Evolutionary conservation across 2,329 filamentous ascomycete genomes (phyloP).

Genomic region (Penicillium digitatum): DNA sequence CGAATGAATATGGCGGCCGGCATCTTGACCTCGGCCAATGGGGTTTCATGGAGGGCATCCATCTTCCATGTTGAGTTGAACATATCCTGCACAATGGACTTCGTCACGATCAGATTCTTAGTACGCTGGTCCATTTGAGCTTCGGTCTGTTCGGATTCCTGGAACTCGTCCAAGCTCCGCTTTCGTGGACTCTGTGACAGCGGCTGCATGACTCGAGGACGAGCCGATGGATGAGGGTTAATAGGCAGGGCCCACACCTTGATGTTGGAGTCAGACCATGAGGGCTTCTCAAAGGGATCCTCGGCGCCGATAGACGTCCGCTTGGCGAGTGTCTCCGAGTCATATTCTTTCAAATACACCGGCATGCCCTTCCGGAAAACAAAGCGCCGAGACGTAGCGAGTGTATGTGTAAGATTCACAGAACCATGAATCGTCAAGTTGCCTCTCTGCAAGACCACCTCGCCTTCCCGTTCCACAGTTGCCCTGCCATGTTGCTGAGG

Average conservation of each 20-base stretch:
- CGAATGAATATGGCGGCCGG: constrained; percentile 69
- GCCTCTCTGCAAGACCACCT: constrained; percentile 24
- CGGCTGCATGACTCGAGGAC: constrained; percentile 24
- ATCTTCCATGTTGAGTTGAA: constrained; percentile 72
- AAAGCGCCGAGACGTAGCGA: constrained; percentile 81
- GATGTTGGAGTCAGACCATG: constrained; percentile 72
- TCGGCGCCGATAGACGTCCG: constrained; percentile 15
- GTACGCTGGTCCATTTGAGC: constrained; percentile 21
- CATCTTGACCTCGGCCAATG: constrained; percentile 61
- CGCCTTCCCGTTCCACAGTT: constrained; percentile 22
- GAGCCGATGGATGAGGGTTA: constrained; percentile 13
- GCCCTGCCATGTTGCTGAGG: constrained; percentile 27
- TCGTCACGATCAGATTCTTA: constrained; percentile 51
- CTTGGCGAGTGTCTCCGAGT: constrained; percentile 30
- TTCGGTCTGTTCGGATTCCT: constrained; percentile 19
- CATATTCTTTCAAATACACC: constrained; percentile 66
- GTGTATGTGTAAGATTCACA: constrained; percentile 70
- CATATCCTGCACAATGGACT: constrained; percentile 67
- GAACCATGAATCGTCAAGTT: constrained; percentile 70
- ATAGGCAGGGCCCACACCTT: constrained; percentile 80
- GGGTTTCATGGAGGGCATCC: constrained; percentile 65
- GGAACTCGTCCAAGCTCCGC: constrained; percentile 50
- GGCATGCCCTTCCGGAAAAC: constrained; percentile 81
- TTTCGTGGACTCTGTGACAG: constrained; percentile 40
- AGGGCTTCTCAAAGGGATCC: constrained; percentile 49